Evolutionary conservation across 768 basidiomycete species (phyloP).

Genomic region (Rhodotorula kratochvilovae): DNA sequence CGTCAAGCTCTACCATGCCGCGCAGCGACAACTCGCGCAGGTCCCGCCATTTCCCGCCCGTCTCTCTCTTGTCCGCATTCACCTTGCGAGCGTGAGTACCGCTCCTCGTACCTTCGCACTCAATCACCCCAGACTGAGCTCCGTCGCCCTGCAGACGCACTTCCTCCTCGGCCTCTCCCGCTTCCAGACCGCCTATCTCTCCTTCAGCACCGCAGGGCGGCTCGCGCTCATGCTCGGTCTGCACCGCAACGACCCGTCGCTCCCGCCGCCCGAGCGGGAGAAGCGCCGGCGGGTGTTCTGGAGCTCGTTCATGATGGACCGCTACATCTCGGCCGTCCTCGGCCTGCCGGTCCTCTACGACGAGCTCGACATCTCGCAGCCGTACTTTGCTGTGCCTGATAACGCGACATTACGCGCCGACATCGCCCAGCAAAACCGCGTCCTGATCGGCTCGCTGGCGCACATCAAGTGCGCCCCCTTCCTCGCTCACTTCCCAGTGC

Average conservation of each 20-base stretch:
- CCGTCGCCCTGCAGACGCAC: not conserved
- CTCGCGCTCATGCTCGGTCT: not conserved
- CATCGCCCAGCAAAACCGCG: not conserved
- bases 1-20: constrained; percentile 5
- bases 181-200: not conserved
- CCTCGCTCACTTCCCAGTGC: too few species aligned
- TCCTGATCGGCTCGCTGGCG: not conserved
- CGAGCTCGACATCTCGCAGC: not conserved
- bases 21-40: not conserved
- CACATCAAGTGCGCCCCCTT: not conserved
- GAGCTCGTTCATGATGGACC: constrained; percentile 3
- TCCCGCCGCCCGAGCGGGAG: not conserved
- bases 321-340: not conserved
- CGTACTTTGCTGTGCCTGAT: not conserved
- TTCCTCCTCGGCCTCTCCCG: not conserved
- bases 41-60: not conserved
- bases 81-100: not conserved
- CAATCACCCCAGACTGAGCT: not conserved
- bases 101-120: too few species aligned
- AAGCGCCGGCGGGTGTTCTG: not conserved
- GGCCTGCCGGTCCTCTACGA: not conserved
- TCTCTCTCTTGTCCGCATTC: not conserved
- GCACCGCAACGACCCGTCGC: not conserved
- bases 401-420: not conserved
- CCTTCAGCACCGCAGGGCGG: not conserved